Percentiles rank a stretch among this genome's conserved stretches.
These are phyloP conservation scores for Lepidium didymum DNA, from an alignment of 345 rosid species.

Conservation along the genomic window DNA sequence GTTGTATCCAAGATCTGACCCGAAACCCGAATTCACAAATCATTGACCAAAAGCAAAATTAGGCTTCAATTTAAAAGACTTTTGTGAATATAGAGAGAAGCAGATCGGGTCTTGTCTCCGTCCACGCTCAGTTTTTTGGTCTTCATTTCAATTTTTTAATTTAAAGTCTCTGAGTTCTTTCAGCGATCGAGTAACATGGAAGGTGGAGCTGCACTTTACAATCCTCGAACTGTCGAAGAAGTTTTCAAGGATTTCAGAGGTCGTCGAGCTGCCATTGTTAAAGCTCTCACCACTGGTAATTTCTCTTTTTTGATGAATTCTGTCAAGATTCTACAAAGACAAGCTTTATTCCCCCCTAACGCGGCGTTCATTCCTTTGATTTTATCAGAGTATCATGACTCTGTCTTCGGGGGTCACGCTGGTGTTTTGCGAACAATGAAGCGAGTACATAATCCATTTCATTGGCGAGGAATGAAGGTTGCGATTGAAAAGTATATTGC, in stretches of 20 bases:
- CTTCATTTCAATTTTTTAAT: background rate
- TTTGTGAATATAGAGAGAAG: background rate
- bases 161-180: background rate
- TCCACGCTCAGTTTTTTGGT: slow-evolving; percentile 11
- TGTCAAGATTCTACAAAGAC: background rate
- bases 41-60: background rate
- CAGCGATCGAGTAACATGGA: slow-evolving; percentile 19
- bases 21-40: background rate
- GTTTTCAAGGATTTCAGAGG: slow-evolving; percentile 72
- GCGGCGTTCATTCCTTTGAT: too few relatives aligned
- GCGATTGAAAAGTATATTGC: background rate
- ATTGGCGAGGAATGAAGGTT: too few relatives aligned
- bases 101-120: slow-evolving; percentile 16
- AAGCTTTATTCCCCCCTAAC: too few relatives aligned
- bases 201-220: slow-evolving; percentile 51
- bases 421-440: too few relatives aligned
- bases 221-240: slow-evolving; percentile 68
- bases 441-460: too few relatives aligned
- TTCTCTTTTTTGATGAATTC: background rate
- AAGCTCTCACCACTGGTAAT: slow-evolving; percentile 64
- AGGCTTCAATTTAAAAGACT: background rate
- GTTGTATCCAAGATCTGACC: background rate
- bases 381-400: too few relatives aligned
- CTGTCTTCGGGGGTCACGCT: too few relatives aligned
- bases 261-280: slow-evolving; percentile 68